Conservation (phyloP, 306 rosid genomes). For the Vachellia pachyceras region DNA sequence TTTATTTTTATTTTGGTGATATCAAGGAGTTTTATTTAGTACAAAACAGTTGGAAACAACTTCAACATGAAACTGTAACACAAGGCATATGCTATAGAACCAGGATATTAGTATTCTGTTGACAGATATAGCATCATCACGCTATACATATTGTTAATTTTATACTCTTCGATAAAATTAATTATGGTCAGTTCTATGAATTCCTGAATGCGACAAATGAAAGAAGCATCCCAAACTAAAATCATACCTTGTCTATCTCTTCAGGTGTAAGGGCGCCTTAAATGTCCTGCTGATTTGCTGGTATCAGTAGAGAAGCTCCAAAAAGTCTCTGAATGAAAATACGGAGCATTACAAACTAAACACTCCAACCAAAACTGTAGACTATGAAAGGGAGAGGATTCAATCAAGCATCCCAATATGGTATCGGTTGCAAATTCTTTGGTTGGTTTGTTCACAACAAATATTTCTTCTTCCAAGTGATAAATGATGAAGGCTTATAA, state of each 20-base stretch:
- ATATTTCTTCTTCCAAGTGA: no score
- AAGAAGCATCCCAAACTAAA: background rate
- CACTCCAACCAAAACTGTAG: no score
- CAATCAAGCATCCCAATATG: no score
- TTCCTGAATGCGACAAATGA: conserved; percentile 5
- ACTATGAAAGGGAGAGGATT: no score
- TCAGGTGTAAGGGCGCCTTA: conserved; percentile 48
- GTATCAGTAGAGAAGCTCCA: no score
- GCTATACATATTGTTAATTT: background rate
- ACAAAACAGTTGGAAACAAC: background rate
- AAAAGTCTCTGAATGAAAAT: no score
- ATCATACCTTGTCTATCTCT: conserved; percentile 75
- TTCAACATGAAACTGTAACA: background rate
- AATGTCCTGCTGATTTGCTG: no score
- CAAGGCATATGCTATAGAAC: background rate
- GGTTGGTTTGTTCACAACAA: background rate
- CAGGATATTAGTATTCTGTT: background rate
- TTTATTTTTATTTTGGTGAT: no score
- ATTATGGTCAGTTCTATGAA: conserved; percentile 1
- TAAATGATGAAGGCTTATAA: no score
- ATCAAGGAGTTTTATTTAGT: background rate
- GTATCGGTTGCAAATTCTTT: background rate
- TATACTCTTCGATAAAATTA: background rate
- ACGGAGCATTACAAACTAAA: no score
- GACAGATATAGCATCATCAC: background rate